These are phyloP conservation scores for Taxawa tesnikishii DNA, from an alignment of 2,329 filamentous ascomycete genomes.

Conservation along the genomic window DNA sequence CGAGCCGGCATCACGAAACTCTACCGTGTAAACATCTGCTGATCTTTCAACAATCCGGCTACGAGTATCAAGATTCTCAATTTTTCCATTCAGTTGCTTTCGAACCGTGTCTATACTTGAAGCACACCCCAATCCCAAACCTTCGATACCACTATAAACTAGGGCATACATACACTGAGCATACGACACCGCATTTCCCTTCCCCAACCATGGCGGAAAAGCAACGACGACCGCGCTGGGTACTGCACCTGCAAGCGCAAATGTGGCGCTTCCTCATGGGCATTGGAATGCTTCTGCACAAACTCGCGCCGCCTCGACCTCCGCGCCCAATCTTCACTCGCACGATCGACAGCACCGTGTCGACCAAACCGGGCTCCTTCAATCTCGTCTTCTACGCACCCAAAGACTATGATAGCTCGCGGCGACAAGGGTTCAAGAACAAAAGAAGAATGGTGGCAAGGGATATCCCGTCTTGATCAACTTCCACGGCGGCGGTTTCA, in stretches of 20 bases:
- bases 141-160: too few species aligned
- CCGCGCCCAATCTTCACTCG: conserved; percentile 48
- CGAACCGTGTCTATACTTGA: too few species aligned
- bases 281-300: conserved; percentile 58
- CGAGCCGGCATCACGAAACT: too few species aligned
- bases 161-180: too few species aligned
- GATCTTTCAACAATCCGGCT: too few species aligned
- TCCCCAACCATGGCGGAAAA: conserved; percentile 5
- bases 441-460: conserved; percentile 10
- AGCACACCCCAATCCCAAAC: too few species aligned
- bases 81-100: too few species aligned
- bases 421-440: conserved; percentile 17
- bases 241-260: conserved; percentile 49
- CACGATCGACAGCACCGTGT: conserved; percentile 39
- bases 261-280: conserved; percentile 57
- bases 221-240: conserved; percentile 37
- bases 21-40: too few species aligned
- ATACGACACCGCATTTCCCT: too few species aligned
- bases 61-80: too few species aligned
- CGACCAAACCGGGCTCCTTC: conserved; percentile 33
- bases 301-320: conserved; percentile 46
- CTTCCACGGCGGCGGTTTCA: conserved; percentile 54
- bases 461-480: conserved; percentile 47
- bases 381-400: conserved; percentile 51
- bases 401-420: conserved; percentile 31